Evolutionary conservation across 2,329 filamentous ascomycete species (phyloP).

Genomic region (Diaporthe australafricana): DNA sequence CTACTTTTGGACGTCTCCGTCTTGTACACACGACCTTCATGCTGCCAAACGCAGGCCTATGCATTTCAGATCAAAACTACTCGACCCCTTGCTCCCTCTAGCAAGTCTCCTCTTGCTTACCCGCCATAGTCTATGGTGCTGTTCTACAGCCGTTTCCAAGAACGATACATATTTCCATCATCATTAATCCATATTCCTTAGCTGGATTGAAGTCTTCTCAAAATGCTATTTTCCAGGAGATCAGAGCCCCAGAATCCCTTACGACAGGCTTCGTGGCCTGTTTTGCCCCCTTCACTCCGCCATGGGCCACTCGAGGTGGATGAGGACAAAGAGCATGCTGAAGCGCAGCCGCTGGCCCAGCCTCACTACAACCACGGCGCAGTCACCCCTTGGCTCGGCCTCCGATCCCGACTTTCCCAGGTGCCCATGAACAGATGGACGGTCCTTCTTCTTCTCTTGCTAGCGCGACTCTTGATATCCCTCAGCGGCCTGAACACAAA

Average conservation of each 20-base stretch:
- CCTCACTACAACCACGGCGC: slow-evolving; percentile 54
- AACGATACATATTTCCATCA: background rate
- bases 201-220: background rate
- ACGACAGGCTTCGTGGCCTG: slow-evolving; percentile 6
- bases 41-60: background rate
- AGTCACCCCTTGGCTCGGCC: slow-evolving; percentile 91
- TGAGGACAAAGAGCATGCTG: slow-evolving; percentile 52
- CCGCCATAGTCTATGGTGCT: background rate
- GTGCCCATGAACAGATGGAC: slow-evolving; percentile 99
- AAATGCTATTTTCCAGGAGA: slow-evolving; percentile 7
- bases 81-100: background rate
- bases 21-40: background rate
- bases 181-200: too few species aligned
- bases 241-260: background rate
- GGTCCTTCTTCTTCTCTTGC: slow-evolving; percentile 85
- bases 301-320: slow-evolving; percentile 47
- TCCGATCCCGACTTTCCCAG: slow-evolving; percentile 90
- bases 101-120: background rate
- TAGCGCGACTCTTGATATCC: slow-evolving; percentile 83
- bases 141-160: background rate
- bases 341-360: slow-evolving; percentile 62
- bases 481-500: slow-evolving; percentile 78
- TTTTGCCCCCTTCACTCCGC: background rate
- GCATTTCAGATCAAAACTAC: background rate
- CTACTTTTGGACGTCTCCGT: background rate